These are phyloP conservation scores for Sporobolomyces roseus DNA, from an alignment of 768 basidiomycete genomes.

Conservation along the genomic window DNA sequence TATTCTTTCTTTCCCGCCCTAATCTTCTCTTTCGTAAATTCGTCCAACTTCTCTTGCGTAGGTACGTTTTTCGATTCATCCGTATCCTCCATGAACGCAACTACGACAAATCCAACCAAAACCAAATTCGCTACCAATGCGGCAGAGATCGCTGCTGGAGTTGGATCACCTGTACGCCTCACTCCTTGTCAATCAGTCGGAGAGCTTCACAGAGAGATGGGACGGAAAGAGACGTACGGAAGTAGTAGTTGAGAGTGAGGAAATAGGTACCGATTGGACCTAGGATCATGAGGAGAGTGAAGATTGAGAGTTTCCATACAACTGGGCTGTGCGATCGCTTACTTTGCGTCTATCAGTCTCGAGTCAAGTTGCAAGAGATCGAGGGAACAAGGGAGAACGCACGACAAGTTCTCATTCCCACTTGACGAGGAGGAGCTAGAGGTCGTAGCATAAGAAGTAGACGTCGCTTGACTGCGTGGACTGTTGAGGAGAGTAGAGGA, in stretches of 20 bases:
- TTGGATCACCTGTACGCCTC: conserved; percentile 47
- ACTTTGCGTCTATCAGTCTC: too few species aligned
- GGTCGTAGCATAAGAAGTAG: too few species aligned
- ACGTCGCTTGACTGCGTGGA: too few species aligned
- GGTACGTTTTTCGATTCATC: background rate
- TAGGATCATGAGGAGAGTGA: conserved; percentile 50
- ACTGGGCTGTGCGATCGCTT: conserved; percentile 44
- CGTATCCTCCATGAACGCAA: conserved; percentile 50
- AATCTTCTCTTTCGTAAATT: conserved; percentile 1
- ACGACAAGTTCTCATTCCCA: too few species aligned
- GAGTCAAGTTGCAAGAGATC: background rate
- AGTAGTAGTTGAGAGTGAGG: conserved; percentile 45
- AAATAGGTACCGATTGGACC: conserved; percentile 51
- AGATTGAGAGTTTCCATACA: conserved; percentile 49
- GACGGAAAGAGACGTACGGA: conserved; percentile 39
- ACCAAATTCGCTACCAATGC: conserved; percentile 50
- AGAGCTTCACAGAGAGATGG: background rate
- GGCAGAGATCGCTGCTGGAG: conserved; percentile 49
- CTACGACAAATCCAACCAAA: conserved; percentile 49
- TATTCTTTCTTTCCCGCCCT: conserved; percentile 7
- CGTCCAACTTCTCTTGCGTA: background rate
- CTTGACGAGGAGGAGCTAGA: too few species aligned
- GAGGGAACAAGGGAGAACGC: background rate
- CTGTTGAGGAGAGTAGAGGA: too few species aligned
- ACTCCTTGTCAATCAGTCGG: too few species aligned